A percentile compares a stretch with the other conserved stretches of the same genome.
Evolutionary conservation across 1,139 yeast species (phyloP).

Genomic region (Blastobotrys capitulatus): DNA sequence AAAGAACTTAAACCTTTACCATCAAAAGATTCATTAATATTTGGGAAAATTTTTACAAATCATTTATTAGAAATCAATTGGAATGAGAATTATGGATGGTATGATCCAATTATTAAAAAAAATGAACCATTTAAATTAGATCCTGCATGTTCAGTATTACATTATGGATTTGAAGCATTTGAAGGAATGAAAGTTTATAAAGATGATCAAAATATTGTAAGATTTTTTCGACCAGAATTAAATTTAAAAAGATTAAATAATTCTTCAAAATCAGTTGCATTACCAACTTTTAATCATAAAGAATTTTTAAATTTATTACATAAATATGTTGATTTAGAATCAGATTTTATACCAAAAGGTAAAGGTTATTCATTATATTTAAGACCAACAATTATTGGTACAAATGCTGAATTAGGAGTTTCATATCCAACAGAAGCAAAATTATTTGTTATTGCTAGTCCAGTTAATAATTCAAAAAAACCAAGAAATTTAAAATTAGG

Average conservation of each 20-base stretch:
- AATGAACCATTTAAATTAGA: slow-evolving; percentile 71
- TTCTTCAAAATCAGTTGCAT: slow-evolving; percentile 79
- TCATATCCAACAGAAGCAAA: slow-evolving; percentile 73
- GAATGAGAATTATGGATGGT: slow-evolving; percentile 79
- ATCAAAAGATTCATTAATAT: slow-evolving; percentile 70
- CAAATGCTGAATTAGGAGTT: slow-evolving; percentile 81
- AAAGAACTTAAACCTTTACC: slow-evolving; percentile 57
- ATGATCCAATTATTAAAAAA: slow-evolving; percentile 75
- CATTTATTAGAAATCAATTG: slow-evolving; percentile 90
- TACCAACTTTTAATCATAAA: slow-evolving; percentile 77
- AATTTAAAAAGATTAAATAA: slow-evolving; percentile 89
- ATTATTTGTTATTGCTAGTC: slow-evolving; percentile 81
- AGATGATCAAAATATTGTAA: slow-evolving; percentile 51
- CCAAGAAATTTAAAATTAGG: slow-evolving; percentile 90
- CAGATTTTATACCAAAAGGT: slow-evolving; percentile 72
- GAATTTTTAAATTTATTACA: slow-evolving; percentile 70
- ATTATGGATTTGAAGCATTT: slow-evolving; percentile 90
- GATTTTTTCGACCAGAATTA: slow-evolving; percentile 85
- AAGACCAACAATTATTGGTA: slow-evolving; percentile 93
- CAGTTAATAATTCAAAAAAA: slow-evolving; percentile 85
- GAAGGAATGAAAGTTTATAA: slow-evolving; percentile 96
- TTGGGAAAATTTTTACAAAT: slow-evolving; percentile 83
- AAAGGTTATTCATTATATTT: slow-evolving; percentile 87
- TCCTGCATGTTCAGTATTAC: slow-evolving; percentile 86
- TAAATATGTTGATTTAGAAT: slow-evolving; percentile 67